Percentiles rank a stretch among this genome's conserved stretches.
Conservation (phyloP, 345 rosid species). For the Citropsis articulata region DNA sequence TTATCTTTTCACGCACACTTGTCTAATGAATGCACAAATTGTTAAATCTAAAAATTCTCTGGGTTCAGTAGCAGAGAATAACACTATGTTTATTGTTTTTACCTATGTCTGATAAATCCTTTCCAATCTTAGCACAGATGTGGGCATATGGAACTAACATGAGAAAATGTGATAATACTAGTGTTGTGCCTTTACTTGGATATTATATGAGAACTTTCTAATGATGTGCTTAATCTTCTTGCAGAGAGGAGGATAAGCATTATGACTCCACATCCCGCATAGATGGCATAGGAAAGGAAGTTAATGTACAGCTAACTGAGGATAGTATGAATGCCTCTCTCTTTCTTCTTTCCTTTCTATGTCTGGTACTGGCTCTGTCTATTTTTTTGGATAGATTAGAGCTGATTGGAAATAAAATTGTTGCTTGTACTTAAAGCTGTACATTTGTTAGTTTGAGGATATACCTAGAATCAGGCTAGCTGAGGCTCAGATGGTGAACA, state of each 20-base stretch:
- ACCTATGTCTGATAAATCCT: not conserved
- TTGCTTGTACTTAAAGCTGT: conserved; percentile 42
- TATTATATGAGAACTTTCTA: not conserved
- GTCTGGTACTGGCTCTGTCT: conserved; percentile 33
- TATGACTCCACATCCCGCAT: conserved; percentile 45
- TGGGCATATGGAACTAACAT: not conserved
- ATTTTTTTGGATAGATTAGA: conserved; percentile 32
- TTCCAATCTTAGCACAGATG: not conserved
- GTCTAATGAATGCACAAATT: not conserved
- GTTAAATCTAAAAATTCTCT: not conserved
- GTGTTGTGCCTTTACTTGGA: not conserved
- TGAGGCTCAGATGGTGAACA: conserved; percentile 31
- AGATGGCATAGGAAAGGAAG: conserved; percentile 32
- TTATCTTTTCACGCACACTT: not conserved
- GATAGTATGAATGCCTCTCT: conserved; percentile 39
- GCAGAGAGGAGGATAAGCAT: conserved; percentile 67
- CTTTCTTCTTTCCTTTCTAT: conserved; percentile 22
- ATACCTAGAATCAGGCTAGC: conserved; percentile 45
- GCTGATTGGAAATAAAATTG: conserved; percentile 36
- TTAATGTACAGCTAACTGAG: conserved; percentile 69
- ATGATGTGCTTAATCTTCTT: conserved; percentile 1
- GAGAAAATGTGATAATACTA: not conserved
- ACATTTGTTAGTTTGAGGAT: conserved; percentile 48
- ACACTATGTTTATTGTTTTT: not conserved
- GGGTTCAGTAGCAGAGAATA: not conserved